Evolutionary conservation across 1,139 yeast species (phyloP).

Genomic region (Arxiozyma heterogenica): DNA sequence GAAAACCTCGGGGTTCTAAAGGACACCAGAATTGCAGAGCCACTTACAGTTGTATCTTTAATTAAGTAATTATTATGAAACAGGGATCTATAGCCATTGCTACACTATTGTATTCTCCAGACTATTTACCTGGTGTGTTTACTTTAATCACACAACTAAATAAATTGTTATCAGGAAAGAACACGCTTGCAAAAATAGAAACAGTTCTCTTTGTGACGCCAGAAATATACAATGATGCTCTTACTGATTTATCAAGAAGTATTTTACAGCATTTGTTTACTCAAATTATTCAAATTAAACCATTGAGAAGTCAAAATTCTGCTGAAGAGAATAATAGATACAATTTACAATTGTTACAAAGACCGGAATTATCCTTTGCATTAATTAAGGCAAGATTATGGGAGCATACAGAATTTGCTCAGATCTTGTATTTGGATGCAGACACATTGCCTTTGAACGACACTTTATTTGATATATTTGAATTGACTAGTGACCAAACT

Average conservation of each 20-base stretch:
- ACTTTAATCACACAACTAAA: conserved; percentile 41
- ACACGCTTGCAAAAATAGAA: conserved; percentile 5
- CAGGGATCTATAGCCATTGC: conserved; percentile 40
- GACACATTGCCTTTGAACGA: conserved; percentile 59
- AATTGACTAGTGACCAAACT: conserved; percentile 15
- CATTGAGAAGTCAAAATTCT: conserved; percentile 12
- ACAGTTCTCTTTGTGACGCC: conserved; percentile 18
- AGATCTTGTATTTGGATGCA: conserved; percentile 68
- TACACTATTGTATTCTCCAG: conserved; percentile 55
- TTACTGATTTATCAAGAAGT: conserved; percentile 13
- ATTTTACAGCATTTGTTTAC: conserved; percentile 20
- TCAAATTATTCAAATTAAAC: conserved; percentile 29
- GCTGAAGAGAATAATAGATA: conserved; percentile 25
- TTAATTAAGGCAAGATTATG: conserved; percentile 69
- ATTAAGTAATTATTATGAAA: conserved; percentile 4
- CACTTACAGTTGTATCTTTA: neutral
- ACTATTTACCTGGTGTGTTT: conserved; percentile 70
- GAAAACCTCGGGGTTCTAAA: neutral
- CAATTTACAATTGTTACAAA: conserved; percentile 41
- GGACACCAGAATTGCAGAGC: neutral
- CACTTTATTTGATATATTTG: conserved; percentile 19
- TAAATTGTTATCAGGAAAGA: conserved; percentile 9
- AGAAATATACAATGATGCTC: conserved; percentile 13
- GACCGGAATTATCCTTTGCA: conserved; percentile 70
- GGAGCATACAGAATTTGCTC: conserved; percentile 51